Conservation (phyloP, 225 moss, liverwort and hornwort species). For the Antitrichia curtipendula region DNA sequence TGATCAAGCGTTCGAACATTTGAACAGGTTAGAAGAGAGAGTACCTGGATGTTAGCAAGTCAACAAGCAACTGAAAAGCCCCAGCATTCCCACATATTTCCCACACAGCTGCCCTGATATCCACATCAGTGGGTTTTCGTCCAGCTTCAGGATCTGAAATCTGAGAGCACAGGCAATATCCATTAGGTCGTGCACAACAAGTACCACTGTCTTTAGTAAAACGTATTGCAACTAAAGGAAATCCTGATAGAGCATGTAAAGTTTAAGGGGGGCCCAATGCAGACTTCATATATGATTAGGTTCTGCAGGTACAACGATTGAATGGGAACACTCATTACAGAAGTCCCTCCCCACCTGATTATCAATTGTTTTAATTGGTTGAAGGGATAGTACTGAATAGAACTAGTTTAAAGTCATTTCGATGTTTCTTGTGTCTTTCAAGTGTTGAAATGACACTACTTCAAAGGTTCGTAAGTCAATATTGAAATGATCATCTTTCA, state of each 20-base stretch:
- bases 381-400: neutral
- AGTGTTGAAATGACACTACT: neutral
- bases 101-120: conserved; percentile 84
- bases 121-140: conserved; percentile 49
- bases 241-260: neutral
- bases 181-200: neutral
- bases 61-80: conserved; percentile 74
- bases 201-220: neutral
- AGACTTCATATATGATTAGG: neutral
- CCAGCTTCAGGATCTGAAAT: conserved; percentile 36
- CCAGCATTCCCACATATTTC: conserved; percentile 83
- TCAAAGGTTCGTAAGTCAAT: neutral
- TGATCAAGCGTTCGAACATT: neutral
- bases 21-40: neutral
- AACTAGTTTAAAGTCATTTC: neutral
- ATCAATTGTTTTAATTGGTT: neutral
- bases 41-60: conserved; percentile 69
- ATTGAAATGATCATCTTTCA: neutral
- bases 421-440: too few relatives aligned
- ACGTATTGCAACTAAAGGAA: neutral
- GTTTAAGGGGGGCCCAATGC: neutral
- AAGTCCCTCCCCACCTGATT: neutral
- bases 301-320: neutral
- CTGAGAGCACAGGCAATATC: conserved; percentile 21
- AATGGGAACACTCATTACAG: neutral